These are phyloP conservation scores for Murraya koenigii DNA, from an alignment of 345 rosid genomes.

Conservation along the genomic window DNA sequence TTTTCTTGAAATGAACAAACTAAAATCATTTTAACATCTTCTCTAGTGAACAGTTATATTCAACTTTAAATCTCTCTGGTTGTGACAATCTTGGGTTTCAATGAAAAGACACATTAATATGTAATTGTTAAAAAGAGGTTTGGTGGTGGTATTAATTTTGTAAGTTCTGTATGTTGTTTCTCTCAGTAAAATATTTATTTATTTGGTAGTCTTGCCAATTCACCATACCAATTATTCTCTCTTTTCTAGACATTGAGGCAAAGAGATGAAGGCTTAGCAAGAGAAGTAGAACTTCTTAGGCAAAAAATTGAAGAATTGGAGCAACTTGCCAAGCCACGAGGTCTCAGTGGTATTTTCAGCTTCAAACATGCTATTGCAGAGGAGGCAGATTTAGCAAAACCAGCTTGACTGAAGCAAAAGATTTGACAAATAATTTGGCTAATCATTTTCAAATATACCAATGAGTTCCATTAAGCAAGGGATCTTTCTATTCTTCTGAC, in stretches of 20 bases:
- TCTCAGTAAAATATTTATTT: neutral
- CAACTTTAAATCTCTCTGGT: neutral
- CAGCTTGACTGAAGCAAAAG: conserved; percentile 29
- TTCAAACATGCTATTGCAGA: conserved; percentile 36
- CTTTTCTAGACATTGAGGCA: conserved; percentile 49
- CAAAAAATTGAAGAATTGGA: conserved; percentile 67
- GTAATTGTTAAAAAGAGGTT: neutral
- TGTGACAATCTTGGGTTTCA: neutral
- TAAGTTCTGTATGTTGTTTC: neutral
- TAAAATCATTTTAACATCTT: neutral
- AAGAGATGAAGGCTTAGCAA: conserved; percentile 60
- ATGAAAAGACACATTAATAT: neutral
- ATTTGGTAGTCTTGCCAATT: neutral
- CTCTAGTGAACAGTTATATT: neutral
- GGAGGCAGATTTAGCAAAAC: conserved; percentile 29
- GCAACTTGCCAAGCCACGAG: conserved; percentile 62
- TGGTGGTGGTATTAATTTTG: neutral
- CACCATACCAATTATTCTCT: neutral
- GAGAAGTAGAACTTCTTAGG: conserved; percentile 54
- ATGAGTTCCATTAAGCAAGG: conserved; percentile 11
- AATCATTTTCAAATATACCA: conserved; percentile 13
- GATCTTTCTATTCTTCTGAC: conserved; percentile 26
- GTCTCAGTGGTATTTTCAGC: conserved; percentile 61
- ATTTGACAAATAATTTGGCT: conserved; percentile 15
- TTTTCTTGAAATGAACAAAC: conserved; percentile 1